A percentile compares a stretch with the other conserved stretches of the same genome.
Evolutionary conservation across 805 yeast genomes (phyloP).

Genomic region (Teunomyces atbi): DNA sequence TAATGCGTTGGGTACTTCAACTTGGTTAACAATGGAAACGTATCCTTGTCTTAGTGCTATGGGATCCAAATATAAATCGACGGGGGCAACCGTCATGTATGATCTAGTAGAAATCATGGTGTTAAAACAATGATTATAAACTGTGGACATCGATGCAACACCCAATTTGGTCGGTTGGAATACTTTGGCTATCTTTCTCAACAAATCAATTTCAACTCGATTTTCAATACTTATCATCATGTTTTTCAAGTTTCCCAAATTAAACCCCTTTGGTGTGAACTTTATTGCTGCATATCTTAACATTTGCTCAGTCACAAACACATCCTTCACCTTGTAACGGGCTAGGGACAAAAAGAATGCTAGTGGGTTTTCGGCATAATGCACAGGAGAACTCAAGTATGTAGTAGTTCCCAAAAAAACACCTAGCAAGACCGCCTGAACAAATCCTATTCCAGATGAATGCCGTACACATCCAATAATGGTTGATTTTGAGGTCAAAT

Average conservation of each 20-base stretch:
- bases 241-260: constrained; percentile 66
- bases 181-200: constrained; percentile 55
- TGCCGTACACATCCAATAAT: constrained; percentile 86
- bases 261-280: constrained; percentile 59
- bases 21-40: constrained; percentile 73
- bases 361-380: constrained; percentile 71
- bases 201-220: constrained; percentile 65
- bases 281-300: constrained; percentile 66
- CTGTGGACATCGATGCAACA: constrained; percentile 67
- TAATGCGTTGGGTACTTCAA: constrained; percentile 64
- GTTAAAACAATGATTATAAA: constrained; percentile 76
- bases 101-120: constrained; percentile 85
- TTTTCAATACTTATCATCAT: constrained; percentile 78
- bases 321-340: constrained; percentile 78
- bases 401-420: constrained; percentile 86
- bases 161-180: constrained; percentile 66
- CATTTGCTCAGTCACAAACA: constrained; percentile 82
- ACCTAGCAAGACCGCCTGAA: constrained; percentile 83
- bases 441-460: constrained; percentile 80
- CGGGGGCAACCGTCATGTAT: constrained; percentile 84
- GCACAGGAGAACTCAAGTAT: constrained; percentile 71
- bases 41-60: constrained; percentile 87
- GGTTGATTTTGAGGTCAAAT: constrained; percentile 67
- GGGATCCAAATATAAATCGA: constrained; percentile 83
- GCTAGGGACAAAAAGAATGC: constrained; percentile 69